Evolutionary conservation across 257 asterid species (phyloP).

Genomic region (Nicotiana tabacum): DNA sequence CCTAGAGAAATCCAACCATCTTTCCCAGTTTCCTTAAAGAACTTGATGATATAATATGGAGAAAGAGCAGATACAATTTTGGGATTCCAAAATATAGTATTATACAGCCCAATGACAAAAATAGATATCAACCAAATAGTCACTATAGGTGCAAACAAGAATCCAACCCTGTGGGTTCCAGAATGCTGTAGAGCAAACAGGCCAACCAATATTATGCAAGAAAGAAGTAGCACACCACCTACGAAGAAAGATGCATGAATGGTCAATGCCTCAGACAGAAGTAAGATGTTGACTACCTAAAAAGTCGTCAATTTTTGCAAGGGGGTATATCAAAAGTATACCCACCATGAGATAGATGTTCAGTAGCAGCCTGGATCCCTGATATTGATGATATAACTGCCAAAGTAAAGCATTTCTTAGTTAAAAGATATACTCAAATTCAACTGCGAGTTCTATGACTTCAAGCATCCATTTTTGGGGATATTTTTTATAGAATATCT

Average conservation of each 20-base stretch:
- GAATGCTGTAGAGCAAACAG: conserved; percentile 91
- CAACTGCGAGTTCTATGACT: background rate
- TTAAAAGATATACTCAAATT: background rate
- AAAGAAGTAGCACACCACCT: conserved; percentile 62
- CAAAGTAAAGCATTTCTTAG: conserved; percentile 11
- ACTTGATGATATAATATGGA: conserved; percentile 70
- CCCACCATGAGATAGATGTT: conserved; percentile 27
- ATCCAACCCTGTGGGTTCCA: conserved; percentile 88
- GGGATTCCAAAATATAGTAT: conserved; percentile 73
- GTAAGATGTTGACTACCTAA: background rate
- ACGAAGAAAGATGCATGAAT: conserved; percentile 11
- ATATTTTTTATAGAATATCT: background rate
- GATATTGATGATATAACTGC: conserved; percentile 48
- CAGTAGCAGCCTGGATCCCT: conserved; percentile 32
- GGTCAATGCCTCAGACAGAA: background rate
- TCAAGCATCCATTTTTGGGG: background rate
- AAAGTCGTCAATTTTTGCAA: background rate
- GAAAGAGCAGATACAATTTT: conserved; percentile 71
- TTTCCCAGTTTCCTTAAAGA: conserved; percentile 66
- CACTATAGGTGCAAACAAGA: conserved; percentile 89
- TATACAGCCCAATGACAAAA: conserved; percentile 66
- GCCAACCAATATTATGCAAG: conserved; percentile 78
- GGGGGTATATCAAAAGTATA: background rate
- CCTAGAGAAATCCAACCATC: conserved; percentile 96
- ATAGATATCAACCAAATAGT: conserved; percentile 79